phyloP scores from a whole-genome alignment of 2,329 filamentous ascomycete genomes.

The Diaporthe aspalathi region DNA sequence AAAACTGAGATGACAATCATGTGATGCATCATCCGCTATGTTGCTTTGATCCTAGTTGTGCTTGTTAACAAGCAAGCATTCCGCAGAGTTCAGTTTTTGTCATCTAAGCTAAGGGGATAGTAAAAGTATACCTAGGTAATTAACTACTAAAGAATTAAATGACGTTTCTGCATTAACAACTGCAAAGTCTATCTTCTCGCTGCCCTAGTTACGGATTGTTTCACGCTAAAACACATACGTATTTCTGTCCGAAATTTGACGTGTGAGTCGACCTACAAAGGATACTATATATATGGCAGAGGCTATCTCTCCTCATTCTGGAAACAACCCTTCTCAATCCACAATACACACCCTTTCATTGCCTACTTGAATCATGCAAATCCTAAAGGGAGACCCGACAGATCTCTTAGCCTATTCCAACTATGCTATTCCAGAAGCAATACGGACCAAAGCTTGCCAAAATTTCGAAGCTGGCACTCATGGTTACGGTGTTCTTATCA shows the following conservation, averaged over 20 bases:
- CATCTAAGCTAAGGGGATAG: not conserved
- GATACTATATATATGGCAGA: not conserved
- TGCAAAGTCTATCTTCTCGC: not conserved
- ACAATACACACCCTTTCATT: constrained; percentile 1
- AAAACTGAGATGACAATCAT: not conserved
- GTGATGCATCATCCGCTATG: not conserved
- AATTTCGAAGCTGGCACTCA: not conserved
- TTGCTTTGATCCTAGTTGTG: not conserved
- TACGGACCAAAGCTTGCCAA: not conserved
- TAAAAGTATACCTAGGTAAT: not conserved
- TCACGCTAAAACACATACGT: not conserved
- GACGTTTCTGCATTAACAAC: not conserved
- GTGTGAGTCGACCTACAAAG: not conserved
- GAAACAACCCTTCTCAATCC: not conserved
- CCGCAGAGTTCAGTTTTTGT: not conserved
- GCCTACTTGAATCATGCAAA: constrained; percentile 1
- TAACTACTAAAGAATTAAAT: not conserved
- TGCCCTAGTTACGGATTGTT: not conserved
- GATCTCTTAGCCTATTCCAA: constrained; percentile 3
- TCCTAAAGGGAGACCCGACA: not conserved
- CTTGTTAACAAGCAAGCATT: not conserved
- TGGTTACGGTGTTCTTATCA: not conserved
- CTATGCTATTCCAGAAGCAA: constrained; percentile 4
- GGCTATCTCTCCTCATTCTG: constrained; percentile 11
- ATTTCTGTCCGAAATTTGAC: not conserved